These are phyloP conservation scores for Elsinoe batatas DNA, from an alignment of 2,329 filamentous ascomycete species.

Conservation along the genomic window DNA sequence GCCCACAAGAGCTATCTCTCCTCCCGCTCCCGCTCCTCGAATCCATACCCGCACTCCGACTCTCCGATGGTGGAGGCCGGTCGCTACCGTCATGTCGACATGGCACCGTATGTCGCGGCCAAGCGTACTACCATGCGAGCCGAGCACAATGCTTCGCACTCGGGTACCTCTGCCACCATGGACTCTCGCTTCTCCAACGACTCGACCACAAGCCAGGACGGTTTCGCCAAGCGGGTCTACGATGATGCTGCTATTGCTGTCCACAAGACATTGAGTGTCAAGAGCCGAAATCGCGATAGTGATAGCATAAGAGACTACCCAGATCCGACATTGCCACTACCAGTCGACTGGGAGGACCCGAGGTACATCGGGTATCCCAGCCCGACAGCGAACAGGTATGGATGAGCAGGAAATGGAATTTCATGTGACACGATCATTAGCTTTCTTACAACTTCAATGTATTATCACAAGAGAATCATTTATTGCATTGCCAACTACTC, in stretches of 20 bases:
- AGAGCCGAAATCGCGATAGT: background rate
- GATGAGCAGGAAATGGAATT: background rate
- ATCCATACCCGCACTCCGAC: background rate
- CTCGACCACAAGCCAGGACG: background rate
- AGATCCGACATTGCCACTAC: background rate
- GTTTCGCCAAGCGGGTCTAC: background rate
- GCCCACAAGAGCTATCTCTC: background rate
- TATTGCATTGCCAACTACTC: no score
- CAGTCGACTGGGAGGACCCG: constrained; percentile 3
- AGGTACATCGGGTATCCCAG: background rate
- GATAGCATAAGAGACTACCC: background rate
- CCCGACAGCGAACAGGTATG: background rate
- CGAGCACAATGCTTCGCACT: background rate
- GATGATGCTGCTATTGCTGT: background rate
- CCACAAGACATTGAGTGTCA: background rate
- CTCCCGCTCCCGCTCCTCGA: background rate
- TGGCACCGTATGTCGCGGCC: background rate
- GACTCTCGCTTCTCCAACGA: background rate
- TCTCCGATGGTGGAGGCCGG: background rate
- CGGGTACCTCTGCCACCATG: background rate
- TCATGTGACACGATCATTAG: background rate
- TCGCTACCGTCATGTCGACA: constrained; percentile 2
- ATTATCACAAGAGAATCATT: no score
- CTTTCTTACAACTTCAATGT: background rate
- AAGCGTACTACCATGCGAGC: constrained; percentile 4